Evolutionary conservation across 306 rosid species (phyloP).

Genomic region (Rosa multiflora): DNA sequence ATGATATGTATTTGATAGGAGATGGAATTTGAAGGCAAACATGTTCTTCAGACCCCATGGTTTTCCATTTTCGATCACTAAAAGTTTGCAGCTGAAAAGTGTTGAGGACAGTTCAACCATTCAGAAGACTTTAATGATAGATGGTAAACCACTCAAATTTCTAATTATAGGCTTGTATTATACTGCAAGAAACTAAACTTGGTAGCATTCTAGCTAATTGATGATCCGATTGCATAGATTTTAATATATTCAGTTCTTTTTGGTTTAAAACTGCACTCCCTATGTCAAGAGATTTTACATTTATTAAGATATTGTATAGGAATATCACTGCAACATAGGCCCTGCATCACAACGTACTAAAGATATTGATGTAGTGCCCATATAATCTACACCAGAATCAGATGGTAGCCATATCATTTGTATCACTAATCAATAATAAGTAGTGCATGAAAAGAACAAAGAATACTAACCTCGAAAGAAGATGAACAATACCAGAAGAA

Average conservation of each 20-base stretch:
- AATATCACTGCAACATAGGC: not conserved
- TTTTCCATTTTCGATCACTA: constrained; percentile 36
- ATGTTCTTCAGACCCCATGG: constrained; percentile 20
- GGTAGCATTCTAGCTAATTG: not conserved
- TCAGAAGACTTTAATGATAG: not conserved
- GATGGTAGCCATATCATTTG: not conserved
- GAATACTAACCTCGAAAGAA: constrained; percentile 21
- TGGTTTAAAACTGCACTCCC: not conserved
- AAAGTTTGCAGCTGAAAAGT: constrained; percentile 24
- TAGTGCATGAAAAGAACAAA: not conserved
- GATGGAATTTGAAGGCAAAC: constrained; percentile 50
- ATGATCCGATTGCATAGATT: not conserved
- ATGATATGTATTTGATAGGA: constrained; percentile 45
- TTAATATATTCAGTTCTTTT: not conserved
- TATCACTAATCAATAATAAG: not conserved
- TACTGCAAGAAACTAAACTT: not conserved
- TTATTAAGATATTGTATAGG: not conserved
- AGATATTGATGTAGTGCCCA: not conserved
- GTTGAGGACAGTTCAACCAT: not conserved
- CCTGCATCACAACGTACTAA: not conserved
- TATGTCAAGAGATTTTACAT: not conserved
- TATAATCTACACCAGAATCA: not conserved
- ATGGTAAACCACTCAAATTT: not conserved
- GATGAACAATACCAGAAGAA: not conserved
- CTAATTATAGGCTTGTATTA: not conserved